Evolutionary conservation across 768 basidiomycete species (phyloP).

Genomic region (Mrakia frigida): DNA sequence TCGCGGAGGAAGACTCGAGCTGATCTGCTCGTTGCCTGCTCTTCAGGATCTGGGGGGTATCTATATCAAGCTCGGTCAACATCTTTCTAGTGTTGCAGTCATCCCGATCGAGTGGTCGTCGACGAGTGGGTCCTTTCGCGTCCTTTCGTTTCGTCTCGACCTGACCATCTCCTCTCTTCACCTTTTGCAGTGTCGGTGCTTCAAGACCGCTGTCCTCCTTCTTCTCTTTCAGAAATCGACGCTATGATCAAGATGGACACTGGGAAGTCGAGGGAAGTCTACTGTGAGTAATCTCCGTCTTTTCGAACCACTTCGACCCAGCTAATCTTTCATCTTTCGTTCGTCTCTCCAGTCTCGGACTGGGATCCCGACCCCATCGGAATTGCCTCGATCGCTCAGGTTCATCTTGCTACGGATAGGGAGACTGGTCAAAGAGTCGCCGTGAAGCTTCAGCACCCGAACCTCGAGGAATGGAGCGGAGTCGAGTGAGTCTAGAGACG

Average conservation of each 20-base stretch:
- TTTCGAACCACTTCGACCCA: not conserved
- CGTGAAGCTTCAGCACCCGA: constrained; percentile 78
- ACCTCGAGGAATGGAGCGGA: constrained; percentile 81
- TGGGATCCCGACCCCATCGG: constrained; percentile 87
- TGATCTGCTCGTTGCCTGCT: not conserved
- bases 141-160: not conserved
- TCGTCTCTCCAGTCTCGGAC: constrained; percentile 53
- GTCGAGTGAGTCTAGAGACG: constrained; percentile 76
- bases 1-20: constrained; percentile 53
- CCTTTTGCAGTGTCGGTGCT: constrained; percentile 19
- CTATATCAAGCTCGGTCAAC: constrained; percentile 59
- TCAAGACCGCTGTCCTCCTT: constrained; percentile 91
- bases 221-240: constrained; percentile 70
- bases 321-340: constrained; percentile 34
- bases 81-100: constrained; percentile 61
- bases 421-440: constrained; percentile 71
- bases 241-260: constrained; percentile 73
- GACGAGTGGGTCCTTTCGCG: constrained; percentile 1
- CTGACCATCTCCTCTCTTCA: not conserved
- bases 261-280: constrained; percentile 42
- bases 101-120: constrained; percentile 52
- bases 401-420: constrained; percentile 73
- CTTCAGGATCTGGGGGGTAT: constrained; percentile 21
- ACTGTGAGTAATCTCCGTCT: constrained; percentile 10
- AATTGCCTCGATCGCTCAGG: constrained; percentile 92